Evolutionary conservation across 257 asterid species (phyloP), one percentile per base, ranked within the genome.

Genomic region (Phtheirospermum japonicum): DNA sequence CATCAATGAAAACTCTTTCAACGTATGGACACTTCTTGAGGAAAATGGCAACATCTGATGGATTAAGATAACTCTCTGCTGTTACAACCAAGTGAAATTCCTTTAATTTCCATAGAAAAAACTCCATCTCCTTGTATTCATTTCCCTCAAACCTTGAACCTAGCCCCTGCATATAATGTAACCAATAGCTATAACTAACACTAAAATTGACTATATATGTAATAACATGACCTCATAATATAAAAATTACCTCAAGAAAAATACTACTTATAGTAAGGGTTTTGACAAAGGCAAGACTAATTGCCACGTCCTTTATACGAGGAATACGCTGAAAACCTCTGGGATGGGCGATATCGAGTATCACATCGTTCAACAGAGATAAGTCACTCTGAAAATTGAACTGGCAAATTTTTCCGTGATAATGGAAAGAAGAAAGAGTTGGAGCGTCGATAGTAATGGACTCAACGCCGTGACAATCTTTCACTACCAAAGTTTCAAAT

Each of bases 221-320:
- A 51, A 51, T 3, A 19, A 54, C 9, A 54, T n/a, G n/a, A n/a
- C n/a, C n/a, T n/a, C n/a, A n/a, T 13, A 45, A 1, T 13, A 55
- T 13, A 55, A 52, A 16, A 42, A 1, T 28, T 65, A 78, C 84
- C 87, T 78, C 80, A 2, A 73, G 75, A 63, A 82, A 62, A 36
- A 56, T 51, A 43, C 67, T 72, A 32, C 37, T 67, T 4, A 68
- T 20, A 7, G 56, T 50, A 7, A 50, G 56, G n/a, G 31, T 37
- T 1, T n/a, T 42, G 0, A 77, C 70, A 18, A 0, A 10, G 3
- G 67, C 62, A 10, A 79, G 33, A 4, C 51, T 7, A 3, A 4
- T 11, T n/a, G 71, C 19, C 42, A 66, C 1, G 7, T 65, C 31
- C 7, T 59, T 4, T 7, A 40, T 18, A 5, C 7, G 32, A 4